Evolutionary conservation across 2,329 filamentous ascomycete species (phyloP).

Genomic region (Trichoderma sp.): DNA sequence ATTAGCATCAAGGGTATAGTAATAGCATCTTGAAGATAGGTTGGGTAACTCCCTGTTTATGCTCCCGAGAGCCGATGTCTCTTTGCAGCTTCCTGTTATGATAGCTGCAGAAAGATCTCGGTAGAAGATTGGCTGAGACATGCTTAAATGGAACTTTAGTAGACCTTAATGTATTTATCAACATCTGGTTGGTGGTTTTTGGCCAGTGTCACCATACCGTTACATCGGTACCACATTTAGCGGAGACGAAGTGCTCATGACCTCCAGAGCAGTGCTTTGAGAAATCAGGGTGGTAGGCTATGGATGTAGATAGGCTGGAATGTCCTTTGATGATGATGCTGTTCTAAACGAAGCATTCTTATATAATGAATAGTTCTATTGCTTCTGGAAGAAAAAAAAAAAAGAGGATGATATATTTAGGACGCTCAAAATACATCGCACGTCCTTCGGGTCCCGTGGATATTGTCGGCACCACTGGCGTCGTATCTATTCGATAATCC

Average conservation of each 20-base stretch:
- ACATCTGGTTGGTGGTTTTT: neutral
- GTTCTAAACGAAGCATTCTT: neutral
- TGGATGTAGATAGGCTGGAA: neutral
- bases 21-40: neutral
- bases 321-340: neutral
- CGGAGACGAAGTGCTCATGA: neutral
- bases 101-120: neutral
- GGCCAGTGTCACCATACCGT: neutral
- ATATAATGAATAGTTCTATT: neutral
- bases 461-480: neutral
- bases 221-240: conserved; percentile 3
- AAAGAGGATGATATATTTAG: neutral
- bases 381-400: too few relatives aligned
- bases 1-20: neutral
- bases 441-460: neutral
- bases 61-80: neutral
- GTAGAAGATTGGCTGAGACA: neutral
- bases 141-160: conserved; percentile 16
- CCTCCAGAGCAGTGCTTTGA: neutral
- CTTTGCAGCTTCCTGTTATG: neutral
- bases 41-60: neutral
- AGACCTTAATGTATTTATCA: neutral
- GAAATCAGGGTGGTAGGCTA: neutral
- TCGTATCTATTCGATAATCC: neutral
- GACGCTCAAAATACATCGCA: neutral